Evolutionary conservation across 1,139 yeast genomes (phyloP).

Genomic region (Suhomyces anneliseae): DNA sequence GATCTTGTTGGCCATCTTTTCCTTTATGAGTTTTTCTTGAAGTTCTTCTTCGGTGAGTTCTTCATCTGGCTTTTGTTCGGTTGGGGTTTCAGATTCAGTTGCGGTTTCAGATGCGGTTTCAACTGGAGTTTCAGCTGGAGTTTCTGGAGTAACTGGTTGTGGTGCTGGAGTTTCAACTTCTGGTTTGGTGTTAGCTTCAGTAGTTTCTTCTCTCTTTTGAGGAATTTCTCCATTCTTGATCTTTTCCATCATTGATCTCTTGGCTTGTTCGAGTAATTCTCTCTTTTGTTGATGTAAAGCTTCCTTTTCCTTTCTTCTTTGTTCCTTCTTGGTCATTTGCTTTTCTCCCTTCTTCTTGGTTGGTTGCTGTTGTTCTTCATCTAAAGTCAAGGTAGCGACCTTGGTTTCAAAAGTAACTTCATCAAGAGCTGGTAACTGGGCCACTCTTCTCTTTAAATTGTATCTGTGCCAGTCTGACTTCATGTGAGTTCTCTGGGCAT

Average conservation of each 20-base stretch:
- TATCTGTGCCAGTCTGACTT: constrained; percentile 77
- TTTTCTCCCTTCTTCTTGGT: constrained; percentile 26
- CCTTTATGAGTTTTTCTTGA: constrained; percentile 53
- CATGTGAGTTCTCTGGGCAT: constrained; percentile 50
- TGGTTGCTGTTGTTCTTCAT: constrained; percentile 16
- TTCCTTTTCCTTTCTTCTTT: constrained; percentile 64
- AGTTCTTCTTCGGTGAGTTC: constrained; percentile 42
- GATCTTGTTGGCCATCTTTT: constrained; percentile 60
- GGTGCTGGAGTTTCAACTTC: constrained; percentile 8
- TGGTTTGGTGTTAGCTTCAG: not conserved
- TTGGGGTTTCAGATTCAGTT: constrained; percentile 12
- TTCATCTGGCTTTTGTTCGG: constrained; percentile 16
- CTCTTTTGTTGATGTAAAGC: constrained; percentile 62
- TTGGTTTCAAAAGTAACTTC: constrained; percentile 49
- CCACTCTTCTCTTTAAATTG: constrained; percentile 60
- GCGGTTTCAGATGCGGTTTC: constrained; percentile 13
- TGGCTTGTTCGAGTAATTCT: constrained; percentile 60
- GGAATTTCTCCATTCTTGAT: constrained; percentile 26
- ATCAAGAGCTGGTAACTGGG: constrained; percentile 55
- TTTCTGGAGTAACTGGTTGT: constrained; percentile 1
- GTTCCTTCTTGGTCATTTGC: constrained; percentile 59
- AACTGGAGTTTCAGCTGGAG: constrained; percentile 11
- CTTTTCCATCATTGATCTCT: constrained; percentile 49
- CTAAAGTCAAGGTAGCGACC: constrained; percentile 35
- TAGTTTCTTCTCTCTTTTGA: constrained; percentile 10